Conservation (phyloP, 1,284 basidiomycete species). For the Sporisorium reilianum region DNA sequence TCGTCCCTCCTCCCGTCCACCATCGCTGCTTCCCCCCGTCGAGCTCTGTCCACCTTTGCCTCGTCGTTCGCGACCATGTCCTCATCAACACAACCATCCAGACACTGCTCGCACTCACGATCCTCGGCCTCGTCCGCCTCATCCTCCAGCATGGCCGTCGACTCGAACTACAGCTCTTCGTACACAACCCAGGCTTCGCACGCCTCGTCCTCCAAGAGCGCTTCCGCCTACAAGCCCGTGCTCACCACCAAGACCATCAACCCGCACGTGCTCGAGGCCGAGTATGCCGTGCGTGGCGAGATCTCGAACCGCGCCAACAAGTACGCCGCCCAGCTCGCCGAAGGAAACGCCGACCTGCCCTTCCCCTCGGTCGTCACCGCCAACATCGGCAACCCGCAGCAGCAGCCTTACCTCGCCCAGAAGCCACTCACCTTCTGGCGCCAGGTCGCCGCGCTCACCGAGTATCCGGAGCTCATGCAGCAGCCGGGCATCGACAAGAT, state of each 20-base stretch:
- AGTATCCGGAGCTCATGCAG: conserved; percentile 87
- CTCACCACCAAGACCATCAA: conserved; percentile 73
- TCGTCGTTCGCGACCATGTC: conserved; percentile 19
- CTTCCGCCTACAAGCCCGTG: conserved; percentile 70
- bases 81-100: conserved; percentile 7
- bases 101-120: conserved; percentile 24
- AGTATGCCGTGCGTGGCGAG: conserved; percentile 97
- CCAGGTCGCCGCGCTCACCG: conserved; percentile 90
- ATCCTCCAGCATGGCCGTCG: conserved; percentile 29
- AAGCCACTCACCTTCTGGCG: conserved; percentile 91
- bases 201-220: conserved; percentile 25
- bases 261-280: conserved; percentile 84
- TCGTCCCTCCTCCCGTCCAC: conserved; percentile 5
- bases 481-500: conserved; percentile 75
- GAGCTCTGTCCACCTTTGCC: conserved; percentile 16
- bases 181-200: conserved; percentile 43
- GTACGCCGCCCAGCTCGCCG: conserved; percentile 71
- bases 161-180: conserved; percentile 34
- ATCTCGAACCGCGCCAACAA: conserved; percentile 91
- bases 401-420: conserved; percentile 87
- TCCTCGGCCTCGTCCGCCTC: conserved; percentile 36
- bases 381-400: conserved; percentile 98
- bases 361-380: conserved; percentile 91
- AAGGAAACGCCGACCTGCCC: conserved; percentile 76
- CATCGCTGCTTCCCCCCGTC: conserved; percentile 14